Percentiles rank a stretch among this genome's conserved stretches.
Evolutionary conservation across 2,329 filamentous ascomycete genomes (phyloP).

Genomic region (Calonectria fujianensis): DNA sequence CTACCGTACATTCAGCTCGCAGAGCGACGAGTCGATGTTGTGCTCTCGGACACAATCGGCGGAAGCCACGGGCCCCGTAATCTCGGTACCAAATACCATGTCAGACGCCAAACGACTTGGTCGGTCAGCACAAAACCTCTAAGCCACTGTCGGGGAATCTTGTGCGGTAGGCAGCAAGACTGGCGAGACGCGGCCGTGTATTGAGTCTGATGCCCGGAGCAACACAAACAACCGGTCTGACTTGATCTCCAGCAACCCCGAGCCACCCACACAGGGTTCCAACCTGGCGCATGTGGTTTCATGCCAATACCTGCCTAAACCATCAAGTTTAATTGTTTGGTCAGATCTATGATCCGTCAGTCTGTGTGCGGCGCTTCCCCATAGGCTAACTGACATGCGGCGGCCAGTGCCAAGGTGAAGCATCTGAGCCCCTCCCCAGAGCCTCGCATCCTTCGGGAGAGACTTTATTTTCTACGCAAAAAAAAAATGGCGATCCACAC

Average conservation of each 20-base stretch:
- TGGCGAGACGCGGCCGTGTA: slow-evolving; percentile 2
- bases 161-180: slow-evolving; percentile 19
- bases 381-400: slow-evolving; percentile 7
- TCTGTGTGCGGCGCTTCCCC: slow-evolving; percentile 6
- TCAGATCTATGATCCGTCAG: not conserved
- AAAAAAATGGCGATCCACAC: slow-evolving; percentile 12
- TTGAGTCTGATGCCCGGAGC: slow-evolving; percentile 14
- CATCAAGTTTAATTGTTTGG: slow-evolving; percentile 12
- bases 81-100: slow-evolving; percentile 18
- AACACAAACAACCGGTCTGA: slow-evolving; percentile 24
- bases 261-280: slow-evolving; percentile 24
- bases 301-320: slow-evolving; percentile 11
- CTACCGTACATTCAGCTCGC: slow-evolving; percentile 6
- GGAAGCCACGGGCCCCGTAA: slow-evolving; percentile 2
- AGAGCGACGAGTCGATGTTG: not conserved
- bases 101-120: slow-evolving; percentile 25
- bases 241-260: slow-evolving; percentile 2
- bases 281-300: not conserved
- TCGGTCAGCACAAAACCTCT: slow-evolving; percentile 33
- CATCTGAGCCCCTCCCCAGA: slow-evolving; percentile 31
- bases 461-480: not conserved
- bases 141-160: slow-evolving; percentile 33
- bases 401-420: slow-evolving; percentile 5
- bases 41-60: not conserved
- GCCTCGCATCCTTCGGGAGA: not conserved